These are phyloP conservation scores for Saposhnikovia divaricata DNA, from an alignment of 129 eudicot species.

Conservation along the genomic window DNA sequence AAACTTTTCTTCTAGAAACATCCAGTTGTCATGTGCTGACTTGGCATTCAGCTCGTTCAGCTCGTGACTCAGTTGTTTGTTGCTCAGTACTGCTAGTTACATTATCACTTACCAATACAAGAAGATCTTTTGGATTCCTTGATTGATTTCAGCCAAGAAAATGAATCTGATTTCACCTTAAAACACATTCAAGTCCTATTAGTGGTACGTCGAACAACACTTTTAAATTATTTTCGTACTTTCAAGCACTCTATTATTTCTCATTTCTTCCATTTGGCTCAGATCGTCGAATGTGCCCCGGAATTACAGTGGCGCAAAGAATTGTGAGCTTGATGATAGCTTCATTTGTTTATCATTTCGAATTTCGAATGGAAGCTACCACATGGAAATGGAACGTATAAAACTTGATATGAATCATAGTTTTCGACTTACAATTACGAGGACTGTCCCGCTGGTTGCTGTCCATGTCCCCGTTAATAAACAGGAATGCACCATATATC, in stretches of 20 bases:
- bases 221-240: neutral
- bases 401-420: neutral
- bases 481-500: no score
- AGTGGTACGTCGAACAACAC: neutral
- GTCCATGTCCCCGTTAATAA: neutral
- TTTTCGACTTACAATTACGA: neutral
- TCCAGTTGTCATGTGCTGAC: no score
- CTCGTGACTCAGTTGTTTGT: no score
- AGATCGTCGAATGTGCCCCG: slow-evolving; percentile 11
- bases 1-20: no score
- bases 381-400: neutral
- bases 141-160: neutral
- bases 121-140: slow-evolving; percentile 5
- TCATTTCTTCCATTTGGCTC: slow-evolving; percentile 15
- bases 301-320: slow-evolving; percentile 6
- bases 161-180: neutral
- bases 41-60: no score
- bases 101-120: neutral
- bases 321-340: slow-evolving; percentile 3
- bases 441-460: neutral
- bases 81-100: no score
- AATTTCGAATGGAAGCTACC: slow-evolving; percentile 13
- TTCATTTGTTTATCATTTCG: slow-evolving; percentile 4
- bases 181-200: neutral
- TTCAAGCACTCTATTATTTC: neutral